Evolutionary conservation across 2,329 filamentous ascomycete genomes (phyloP), one percentile per base, ranked within the genome.

Genomic region (Alternaria postmessia): DNA sequence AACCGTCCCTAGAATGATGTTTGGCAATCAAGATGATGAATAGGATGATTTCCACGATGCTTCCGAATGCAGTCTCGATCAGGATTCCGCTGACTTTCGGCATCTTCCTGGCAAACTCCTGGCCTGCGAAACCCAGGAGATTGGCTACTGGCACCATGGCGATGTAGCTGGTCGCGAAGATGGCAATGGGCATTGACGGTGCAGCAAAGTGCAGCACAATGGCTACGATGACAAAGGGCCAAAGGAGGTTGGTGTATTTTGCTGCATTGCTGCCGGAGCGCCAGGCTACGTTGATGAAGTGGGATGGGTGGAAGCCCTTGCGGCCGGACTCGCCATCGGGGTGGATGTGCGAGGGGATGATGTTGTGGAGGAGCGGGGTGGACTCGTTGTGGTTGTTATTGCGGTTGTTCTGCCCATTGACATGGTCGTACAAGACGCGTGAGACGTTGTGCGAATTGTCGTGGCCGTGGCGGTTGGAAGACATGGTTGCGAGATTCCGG

Each of bases 91-190:
- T 78, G 4, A 93, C 90, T 69, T 91, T 91, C 22, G 90, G 91
- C 58, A 94, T 79, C 78, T 94, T 94, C 57, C 89, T 85, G 1
- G 90, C 87, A 61, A 92, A 79, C 74, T 92, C 89, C 63, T 90
- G 87, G 12, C 90, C 89, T 5, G 89, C 88, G 68, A 93, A 93
- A 0, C 91, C 91, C 49, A 93, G 84, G 53, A 92, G 77, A 69
- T 93, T 93, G 54, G 91, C 91, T 46, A 88, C 88, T 0, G 91
- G 91, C 1, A 93, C 83, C 89, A 93, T 93, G 67, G 89, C 89
- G 60, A 93, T 85, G 73, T 93, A 93, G 46, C 88, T 87, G 49
- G 91, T 82, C 36, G 85, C 82, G 75, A 93, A 93, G 46, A 89
- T 85, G 73, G 84, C 83, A 3, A 91, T 78, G 60, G 90, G 83